phyloP scores from a whole-genome alignment of 108 stramenopile genomes.

The Nannochloropsis salina region DNA sequence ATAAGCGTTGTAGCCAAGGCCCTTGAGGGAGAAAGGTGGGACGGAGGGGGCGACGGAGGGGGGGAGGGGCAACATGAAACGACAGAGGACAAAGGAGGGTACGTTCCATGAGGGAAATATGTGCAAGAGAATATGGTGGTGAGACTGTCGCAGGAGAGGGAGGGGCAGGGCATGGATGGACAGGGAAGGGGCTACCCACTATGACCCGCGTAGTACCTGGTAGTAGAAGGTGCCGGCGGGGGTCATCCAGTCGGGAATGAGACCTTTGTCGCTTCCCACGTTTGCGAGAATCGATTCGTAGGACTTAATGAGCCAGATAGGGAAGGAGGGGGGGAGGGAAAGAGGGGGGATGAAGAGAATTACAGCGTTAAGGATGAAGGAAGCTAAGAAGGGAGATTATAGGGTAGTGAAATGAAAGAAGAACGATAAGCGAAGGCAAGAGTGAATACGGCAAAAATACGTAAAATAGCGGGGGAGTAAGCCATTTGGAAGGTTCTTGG shows the following conservation, averaged over 20 bases:
- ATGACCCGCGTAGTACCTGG: background rate
- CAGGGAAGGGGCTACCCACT: background rate
- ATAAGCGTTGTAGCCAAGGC: conserved; percentile 9
- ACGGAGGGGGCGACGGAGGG: background rate
- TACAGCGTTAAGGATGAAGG: background rate
- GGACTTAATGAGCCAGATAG: background rate
- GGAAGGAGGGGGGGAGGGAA: background rate
- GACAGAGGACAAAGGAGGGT: too few species aligned
- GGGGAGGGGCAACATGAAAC: background rate
- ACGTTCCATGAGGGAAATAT: too few species aligned
- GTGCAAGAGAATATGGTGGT: too few species aligned
- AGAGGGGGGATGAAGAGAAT: background rate
- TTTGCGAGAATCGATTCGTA: background rate
- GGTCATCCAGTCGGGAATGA: conserved; percentile 4
- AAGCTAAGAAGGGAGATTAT: background rate
- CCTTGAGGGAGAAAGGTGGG: background rate
- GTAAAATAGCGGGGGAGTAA: too few species aligned
- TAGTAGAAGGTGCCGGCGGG: background rate
- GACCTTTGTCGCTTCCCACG: background rate
- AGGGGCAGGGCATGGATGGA: background rate
- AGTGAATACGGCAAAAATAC: too few species aligned
- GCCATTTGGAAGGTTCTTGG: too few species aligned
- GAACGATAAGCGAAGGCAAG: too few species aligned
- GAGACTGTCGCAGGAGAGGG: background rate
- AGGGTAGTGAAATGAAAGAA: too few species aligned